phyloP scores from a whole-genome alignment of 441 rosid genomes.

The Erysimum pusillum region DNA sequence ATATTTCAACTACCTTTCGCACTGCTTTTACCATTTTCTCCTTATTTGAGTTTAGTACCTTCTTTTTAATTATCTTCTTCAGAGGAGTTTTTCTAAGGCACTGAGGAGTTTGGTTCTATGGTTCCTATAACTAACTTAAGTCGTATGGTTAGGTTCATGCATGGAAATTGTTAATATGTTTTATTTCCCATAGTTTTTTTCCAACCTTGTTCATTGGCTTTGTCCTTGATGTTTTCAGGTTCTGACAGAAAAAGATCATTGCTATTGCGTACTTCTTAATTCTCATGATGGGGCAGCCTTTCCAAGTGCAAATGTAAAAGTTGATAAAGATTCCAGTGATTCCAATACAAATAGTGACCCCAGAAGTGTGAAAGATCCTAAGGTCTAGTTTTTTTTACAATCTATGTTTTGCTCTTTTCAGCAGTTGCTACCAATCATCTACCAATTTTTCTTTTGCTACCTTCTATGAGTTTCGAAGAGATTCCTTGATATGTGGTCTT shows the following conservation, averaged over 20 bases:
- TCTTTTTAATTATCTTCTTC: neutral
- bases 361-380: slow-evolving; percentile 60
- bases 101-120: slow-evolving; percentile 7
- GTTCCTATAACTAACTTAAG: slow-evolving; percentile 14
- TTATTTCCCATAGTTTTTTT: neutral
- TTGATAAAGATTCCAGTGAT: slow-evolving; percentile 58
- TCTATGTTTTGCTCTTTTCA: slow-evolving; percentile 17
- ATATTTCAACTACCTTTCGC: neutral
- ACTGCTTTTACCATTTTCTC: slow-evolving; percentile 4
- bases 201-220: slow-evolving; percentile 29
- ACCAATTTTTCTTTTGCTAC: neutral
- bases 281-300: slow-evolving; percentile 95
- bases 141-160: neutral
- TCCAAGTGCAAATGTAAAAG: slow-evolving; percentile 56
- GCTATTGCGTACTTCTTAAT: slow-evolving; percentile 94
- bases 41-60: neutral
- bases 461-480: slow-evolving; percentile 17
- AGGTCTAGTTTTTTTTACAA: slow-evolving; percentile 58
- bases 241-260: slow-evolving; percentile 83
- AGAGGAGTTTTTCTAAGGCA: slow-evolving; percentile 14
- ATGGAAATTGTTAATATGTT: slow-evolving; percentile 11
- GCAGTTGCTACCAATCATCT: slow-evolving; percentile 4
- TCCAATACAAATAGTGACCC: slow-evolving; percentile 49
- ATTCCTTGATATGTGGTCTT: neutral
- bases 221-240: slow-evolving; percentile 60